Evolutionary conservation across 257 asterid genomes (phyloP).

Genomic region (Solanum megistacrolobum): DNA sequence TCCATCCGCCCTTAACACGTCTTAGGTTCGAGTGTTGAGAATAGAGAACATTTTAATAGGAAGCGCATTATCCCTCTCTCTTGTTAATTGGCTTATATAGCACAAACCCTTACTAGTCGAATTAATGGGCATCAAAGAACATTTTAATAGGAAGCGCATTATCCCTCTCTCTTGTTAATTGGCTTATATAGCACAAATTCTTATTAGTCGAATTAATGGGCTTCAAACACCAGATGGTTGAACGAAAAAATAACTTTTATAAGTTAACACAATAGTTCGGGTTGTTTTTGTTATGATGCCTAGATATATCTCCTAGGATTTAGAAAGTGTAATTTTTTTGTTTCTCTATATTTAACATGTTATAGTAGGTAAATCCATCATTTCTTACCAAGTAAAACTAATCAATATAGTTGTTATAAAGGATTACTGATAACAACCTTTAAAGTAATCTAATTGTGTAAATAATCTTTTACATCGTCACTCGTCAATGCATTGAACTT

Average conservation of each 20-base stretch:
- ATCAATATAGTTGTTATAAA: not conserved
- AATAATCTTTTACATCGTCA: too few relatives aligned
- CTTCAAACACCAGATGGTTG: not conserved
- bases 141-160: not conserved
- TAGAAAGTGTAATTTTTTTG: not conserved
- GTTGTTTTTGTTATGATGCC: not conserved
- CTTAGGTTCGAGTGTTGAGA: not conserved
- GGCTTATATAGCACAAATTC: not conserved
- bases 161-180: accelerated
- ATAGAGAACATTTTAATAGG: not conserved
- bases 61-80: not conserved
- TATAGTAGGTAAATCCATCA: too few relatives aligned
- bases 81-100: accelerated
- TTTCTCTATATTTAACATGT: not conserved
- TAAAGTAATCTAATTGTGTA: too few relatives aligned
- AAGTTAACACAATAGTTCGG: not conserved
- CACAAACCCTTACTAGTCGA: not conserved
- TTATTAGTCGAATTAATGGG: not conserved
- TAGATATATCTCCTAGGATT: not conserved
- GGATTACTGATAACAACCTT: too few relatives aligned
- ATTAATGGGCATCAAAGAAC: not conserved
- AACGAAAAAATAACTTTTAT: not conserved
- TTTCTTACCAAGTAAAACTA: too few relatives aligned
- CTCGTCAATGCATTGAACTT: too few relatives aligned
- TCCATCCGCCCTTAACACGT: accelerated